Percentiles rank a stretch among this genome's conserved stretches.
Conservation (phyloP, 129 eudicot species). For the Escallonia herrerae region DNA sequence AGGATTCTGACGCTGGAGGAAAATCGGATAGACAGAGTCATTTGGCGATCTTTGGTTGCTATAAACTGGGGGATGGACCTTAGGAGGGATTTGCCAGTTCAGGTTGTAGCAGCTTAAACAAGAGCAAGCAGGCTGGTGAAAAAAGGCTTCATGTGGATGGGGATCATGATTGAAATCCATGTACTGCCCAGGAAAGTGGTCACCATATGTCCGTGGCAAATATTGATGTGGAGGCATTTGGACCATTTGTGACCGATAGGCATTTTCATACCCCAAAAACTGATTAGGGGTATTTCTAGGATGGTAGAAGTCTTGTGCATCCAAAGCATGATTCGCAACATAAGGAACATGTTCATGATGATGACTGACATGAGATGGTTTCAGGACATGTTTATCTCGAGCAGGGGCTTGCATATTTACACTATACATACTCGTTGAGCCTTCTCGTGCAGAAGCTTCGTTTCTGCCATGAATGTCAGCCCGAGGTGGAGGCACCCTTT, state of each 20-base stretch:
- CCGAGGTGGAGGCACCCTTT: slow-evolving; percentile 13
- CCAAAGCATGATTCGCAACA: slow-evolving; percentile 15
- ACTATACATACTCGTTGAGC: slow-evolving; percentile 15
- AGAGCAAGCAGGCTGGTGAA: slow-evolving; percentile 62
- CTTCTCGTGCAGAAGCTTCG: slow-evolving; percentile 23
- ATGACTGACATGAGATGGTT: slow-evolving; percentile 15
- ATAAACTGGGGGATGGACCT: slow-evolving; percentile 21
- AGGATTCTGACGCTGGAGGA: slow-evolving; percentile 15
- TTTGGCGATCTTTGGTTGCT: slow-evolving; percentile 20
- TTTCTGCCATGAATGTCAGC: slow-evolving; percentile 15
- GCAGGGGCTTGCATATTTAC: slow-evolving; percentile 15
- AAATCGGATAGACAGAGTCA: slow-evolving; percentile 17
- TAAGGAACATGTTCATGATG: slow-evolving; percentile 17
- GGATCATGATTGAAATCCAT: slow-evolving; percentile 34
- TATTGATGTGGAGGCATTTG: slow-evolving; percentile 24
- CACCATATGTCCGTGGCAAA: slow-evolving; percentile 25
- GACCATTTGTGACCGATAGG: slow-evolving; percentile 22
- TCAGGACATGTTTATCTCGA: slow-evolving; percentile 19
- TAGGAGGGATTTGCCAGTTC: slow-evolving; percentile 35
- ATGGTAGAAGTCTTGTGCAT: slow-evolving; percentile 13
- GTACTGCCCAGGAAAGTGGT: slow-evolving; percentile 26
- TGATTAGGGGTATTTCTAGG: slow-evolving; percentile 18
- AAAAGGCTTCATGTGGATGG: slow-evolving; percentile 24
- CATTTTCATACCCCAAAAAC: slow-evolving; percentile 21
- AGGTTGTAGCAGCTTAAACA: slow-evolving; percentile 52